Evolutionary conservation across 2,329 filamentous ascomycete species (phyloP), one percentile per base, ranked within the genome.

Genomic region (Talaromyces islandicus): DNA sequence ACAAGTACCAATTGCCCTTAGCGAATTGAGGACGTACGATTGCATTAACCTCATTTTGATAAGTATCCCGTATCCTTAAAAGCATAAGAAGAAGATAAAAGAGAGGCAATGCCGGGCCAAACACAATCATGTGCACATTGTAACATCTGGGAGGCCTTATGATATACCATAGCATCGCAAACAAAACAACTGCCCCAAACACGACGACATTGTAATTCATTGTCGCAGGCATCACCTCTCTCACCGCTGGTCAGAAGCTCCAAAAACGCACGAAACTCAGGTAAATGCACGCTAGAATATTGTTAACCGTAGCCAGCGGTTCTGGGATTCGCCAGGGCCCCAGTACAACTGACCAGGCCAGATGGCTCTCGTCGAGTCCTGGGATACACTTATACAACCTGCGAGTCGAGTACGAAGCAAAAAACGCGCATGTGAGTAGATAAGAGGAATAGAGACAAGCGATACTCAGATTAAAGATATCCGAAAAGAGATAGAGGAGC

Each of bases 191-290:
- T n/a, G 17, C 43, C 17, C 55, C 43, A 43, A 50, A 57, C 11
- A 51, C 50, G n/a, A 57, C 19, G 50, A 56, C 14, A 27, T 46
- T 56, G 10, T 46, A 56, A 27, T 56, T 56, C 54, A 56, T 56
- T n/a, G 32, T 43, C 25, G 35, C 11, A 2, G 54, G 30, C 17
- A 6, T 43, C 14, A 56, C 54, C n/a, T 43, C 38, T 11, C 27
- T 41, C 32, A 27, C 32, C 17, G 54, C 19, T 21, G 38, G 54
- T 35, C 54, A 56, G 35, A 56, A 56, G 17, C 54, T 55, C 54
- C 54, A 55, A 29, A 46, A 55, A 25, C 46, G 41, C 12, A 56
- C 54, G 11, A 46, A 35, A 17, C 38, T 24, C 32, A 56, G 35
- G 24, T 56, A 56, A 9, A 17, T 27, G 24, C 35, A 56, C 24